phyloP scores from a whole-genome alignment of 345 rosid species.

The Eucalyptus tenuipes region DNA sequence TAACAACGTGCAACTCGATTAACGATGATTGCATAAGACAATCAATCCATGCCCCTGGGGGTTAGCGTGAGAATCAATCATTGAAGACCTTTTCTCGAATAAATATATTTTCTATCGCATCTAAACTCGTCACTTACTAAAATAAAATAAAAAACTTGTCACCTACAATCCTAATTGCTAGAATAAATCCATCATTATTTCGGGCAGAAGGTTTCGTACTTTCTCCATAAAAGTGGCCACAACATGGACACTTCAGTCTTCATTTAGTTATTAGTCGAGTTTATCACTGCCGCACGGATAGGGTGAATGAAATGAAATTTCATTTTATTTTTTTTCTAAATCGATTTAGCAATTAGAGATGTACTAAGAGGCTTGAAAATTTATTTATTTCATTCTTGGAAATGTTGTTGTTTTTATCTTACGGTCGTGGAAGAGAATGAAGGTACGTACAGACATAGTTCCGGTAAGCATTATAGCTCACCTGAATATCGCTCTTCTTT shows the following conservation, averaged over 20 bases:
- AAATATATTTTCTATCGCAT: too few relatives aligned
- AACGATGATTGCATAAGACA: neutral
- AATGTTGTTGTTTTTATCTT: neutral
- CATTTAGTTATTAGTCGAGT: too few relatives aligned
- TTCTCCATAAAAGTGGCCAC: neutral
- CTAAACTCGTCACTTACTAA: neutral
- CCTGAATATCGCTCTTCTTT: too few relatives aligned
- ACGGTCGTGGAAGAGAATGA: neutral
- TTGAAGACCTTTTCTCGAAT: neutral
- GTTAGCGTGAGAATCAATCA: neutral
- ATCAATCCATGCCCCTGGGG: neutral
- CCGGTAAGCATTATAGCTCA: neutral
- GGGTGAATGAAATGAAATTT: too few relatives aligned
- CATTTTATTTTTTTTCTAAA: too few relatives aligned
- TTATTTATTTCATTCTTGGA: neutral
- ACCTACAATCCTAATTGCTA: neutral
- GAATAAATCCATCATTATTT: too few relatives aligned
- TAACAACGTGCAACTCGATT: neutral
- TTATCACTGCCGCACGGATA: too few relatives aligned
- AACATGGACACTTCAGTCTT: neutral
- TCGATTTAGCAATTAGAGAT: too few relatives aligned
- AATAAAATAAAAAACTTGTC: neutral
- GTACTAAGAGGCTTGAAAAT: neutral
- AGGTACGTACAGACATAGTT: neutral
- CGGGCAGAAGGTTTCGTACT: rapidly evolving